Evolutionary conservation across 2,329 filamentous ascomycete genomes (phyloP).

Genomic region (Fusarium sp.): DNA sequence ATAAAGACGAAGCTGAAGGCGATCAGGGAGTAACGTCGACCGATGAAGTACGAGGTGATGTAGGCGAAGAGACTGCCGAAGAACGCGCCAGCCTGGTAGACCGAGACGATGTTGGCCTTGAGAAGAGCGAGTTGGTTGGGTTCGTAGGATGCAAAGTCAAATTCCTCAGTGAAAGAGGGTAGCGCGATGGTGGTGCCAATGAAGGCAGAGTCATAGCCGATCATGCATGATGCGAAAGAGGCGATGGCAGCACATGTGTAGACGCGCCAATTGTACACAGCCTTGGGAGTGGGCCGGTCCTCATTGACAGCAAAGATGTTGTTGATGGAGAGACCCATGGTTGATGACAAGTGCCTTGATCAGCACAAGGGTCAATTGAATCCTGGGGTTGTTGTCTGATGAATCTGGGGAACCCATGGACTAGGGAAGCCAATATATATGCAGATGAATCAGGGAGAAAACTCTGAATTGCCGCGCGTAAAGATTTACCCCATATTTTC

Average conservation of each 20-base stretch:
- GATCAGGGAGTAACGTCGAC: constrained; percentile 72
- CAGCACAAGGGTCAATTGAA: neutral
- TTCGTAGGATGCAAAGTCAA: constrained; percentile 67
- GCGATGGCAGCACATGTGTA: constrained; percentile 64
- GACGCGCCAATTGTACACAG: constrained; percentile 70
- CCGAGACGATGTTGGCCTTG: constrained; percentile 80
- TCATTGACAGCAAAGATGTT: constrained; percentile 63
- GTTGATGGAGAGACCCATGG: constrained; percentile 46
- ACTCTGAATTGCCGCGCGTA: constrained; percentile 7
- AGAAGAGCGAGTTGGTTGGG: constrained; percentile 64
- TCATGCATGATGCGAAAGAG: constrained; percentile 68
- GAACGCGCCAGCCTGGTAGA: constrained; percentile 86
- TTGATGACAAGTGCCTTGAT: neutral
- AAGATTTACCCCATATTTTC: constrained; percentile 10
- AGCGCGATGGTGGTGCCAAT: constrained; percentile 81
- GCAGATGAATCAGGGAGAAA: neutral
- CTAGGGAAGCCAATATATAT: neutral
- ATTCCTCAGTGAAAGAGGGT: constrained; percentile 75
- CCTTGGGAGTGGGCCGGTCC: constrained; percentile 66
- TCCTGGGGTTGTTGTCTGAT: neutral
- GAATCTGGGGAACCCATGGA: neutral
- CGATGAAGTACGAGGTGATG: constrained; percentile 72
- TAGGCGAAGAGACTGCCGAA: constrained; percentile 81
- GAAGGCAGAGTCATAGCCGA: constrained; percentile 77
- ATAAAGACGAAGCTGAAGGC: constrained; percentile 72